Base-by-base conservation (phyloP, 495 filamentous ascomycete species). In the Hyaloscypha finlandica region DNA sequence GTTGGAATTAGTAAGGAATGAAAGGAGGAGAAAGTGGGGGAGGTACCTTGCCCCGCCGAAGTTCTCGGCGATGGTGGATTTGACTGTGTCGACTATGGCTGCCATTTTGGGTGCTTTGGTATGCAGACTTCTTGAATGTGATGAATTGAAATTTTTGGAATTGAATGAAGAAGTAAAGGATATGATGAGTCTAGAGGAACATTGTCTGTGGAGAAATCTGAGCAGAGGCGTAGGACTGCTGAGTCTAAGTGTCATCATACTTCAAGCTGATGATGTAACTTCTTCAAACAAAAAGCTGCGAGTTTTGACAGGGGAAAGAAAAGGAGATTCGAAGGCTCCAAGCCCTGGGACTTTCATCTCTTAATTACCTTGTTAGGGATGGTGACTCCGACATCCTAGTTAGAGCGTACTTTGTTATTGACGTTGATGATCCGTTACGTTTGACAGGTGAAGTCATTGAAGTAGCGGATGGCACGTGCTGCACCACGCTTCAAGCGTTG, bases 11-110 rank as follows among this genome's bases (percentile, higher is more conserved):
- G 35, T 12, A 52, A 25, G 39, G 14, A 45, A 25, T 25, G 25
- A 20, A 37, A 31, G 12, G 3, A 16, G 25, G 33, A 35, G 6
- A 20, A 19, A 45, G 35, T 3, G 8, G 55, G 11, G 54, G 35
- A 51, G 12, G 14, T 73, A 72, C 51, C 69, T 71, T 65, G 57
- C 66, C 31, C 76, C 73, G 11, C 74, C 74, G 3, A 77, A 70
- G 35, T 77, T 78, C 60, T 76, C 75, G 33, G 60, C 75, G 14
- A 78, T 62, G 0, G 75, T 76, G 35, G 74, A 76, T 71, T 76
- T 73, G 32, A 59, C 32, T 11, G n/a, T 65, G 35, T 74, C 57
- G 64, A 67, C 35, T 19, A 68, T 61, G 3, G n/a, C 45, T 19
- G 63, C 37, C 45, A 68, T 66, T 35, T 64, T 68, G 54, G 42